Evolutionary conservation across 176 grass and related monocot genomes (phyloP).

Genomic region (Hyparrhenia diplandra): DNA sequence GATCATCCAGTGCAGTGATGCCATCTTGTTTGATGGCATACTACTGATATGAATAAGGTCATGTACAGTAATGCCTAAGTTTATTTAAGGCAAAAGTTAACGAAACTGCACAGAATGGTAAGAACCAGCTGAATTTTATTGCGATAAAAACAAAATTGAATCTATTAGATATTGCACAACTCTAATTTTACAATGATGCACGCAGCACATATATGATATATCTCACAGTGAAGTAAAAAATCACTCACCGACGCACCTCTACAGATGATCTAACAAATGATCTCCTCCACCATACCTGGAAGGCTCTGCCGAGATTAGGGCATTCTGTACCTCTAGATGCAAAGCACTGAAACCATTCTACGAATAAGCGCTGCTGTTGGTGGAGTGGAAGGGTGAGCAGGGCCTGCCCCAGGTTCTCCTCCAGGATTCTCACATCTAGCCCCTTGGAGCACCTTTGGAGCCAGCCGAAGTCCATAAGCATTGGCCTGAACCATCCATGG

Average conservation of each 20-base stretch:
- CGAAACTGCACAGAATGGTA: neutral
- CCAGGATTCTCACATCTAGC: conserved; percentile 69
- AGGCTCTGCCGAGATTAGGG: conserved; percentile 74
- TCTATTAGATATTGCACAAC: conserved; percentile 18
- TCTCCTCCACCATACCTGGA: conserved; percentile 97
- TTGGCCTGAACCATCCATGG: neutral
- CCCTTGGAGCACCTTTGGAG: conserved; percentile 75
- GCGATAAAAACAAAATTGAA: neutral
- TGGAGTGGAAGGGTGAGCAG: conserved; percentile 81
- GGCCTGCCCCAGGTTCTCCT: conserved; percentile 73
- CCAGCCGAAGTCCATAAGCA: conserved; percentile 36
- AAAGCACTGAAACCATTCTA: conserved; percentile 83
- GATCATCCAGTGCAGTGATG: neutral
- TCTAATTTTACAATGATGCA: conserved; percentile 37
- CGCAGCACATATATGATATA: conserved; percentile 23
- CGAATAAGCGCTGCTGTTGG: conserved; percentile 72
- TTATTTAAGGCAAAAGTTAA: neutral
- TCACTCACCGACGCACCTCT: conserved; percentile 27
- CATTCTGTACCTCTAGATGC: conserved; percentile 52
- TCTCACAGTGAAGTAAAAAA: neutral
- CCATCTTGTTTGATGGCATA: neutral
- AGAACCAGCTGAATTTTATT: conserved; percentile 1
- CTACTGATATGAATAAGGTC: conserved; percentile 7
- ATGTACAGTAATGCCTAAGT: neutral
- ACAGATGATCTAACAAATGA: conserved; percentile 57